Evolutionary conservation across 257 asterid species (phyloP).

Genomic region (Solanum chmielewskii): DNA sequence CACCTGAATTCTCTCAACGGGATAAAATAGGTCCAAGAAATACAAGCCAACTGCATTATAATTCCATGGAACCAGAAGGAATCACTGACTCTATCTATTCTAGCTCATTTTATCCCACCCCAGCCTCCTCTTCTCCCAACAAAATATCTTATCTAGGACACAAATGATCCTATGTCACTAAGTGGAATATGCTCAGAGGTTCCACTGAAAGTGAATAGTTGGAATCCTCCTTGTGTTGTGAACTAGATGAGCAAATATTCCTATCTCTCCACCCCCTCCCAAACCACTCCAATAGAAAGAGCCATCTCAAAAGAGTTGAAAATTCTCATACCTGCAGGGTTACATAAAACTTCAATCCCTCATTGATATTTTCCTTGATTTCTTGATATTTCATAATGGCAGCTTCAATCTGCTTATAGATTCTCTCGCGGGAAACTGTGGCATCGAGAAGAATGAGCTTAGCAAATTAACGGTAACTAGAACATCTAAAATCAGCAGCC

Average conservation of each 20-base stretch:
- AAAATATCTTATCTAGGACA: neutral
- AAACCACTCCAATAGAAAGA: neutral
- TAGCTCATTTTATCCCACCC: neutral
- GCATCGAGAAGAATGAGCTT: constrained; percentile 8
- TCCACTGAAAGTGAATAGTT: neutral
- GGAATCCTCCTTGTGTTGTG: neutral
- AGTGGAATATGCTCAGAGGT: neutral
- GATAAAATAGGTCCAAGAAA: neutral
- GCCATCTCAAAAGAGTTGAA: neutral
- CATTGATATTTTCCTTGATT: constrained; percentile 88
- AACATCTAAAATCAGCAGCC: neutral
- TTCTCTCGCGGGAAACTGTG: constrained; percentile 86
- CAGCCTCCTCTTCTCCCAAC: neutral
- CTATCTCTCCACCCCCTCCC: neutral
- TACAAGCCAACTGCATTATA: neutral
- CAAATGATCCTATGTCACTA: neutral
- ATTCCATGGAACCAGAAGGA: neutral
- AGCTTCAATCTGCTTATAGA: constrained; percentile 90
- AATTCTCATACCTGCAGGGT: constrained; percentile 73
- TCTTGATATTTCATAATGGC: constrained; percentile 80
- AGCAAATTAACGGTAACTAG: neutral
- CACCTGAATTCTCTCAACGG: neutral
- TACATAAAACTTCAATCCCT: constrained; percentile 90
- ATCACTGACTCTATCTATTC: neutral
- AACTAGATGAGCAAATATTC: neutral